Conservation (phyloP, 139 green algal genomes). For the Deuterostichococcus epilithicus region DNA sequence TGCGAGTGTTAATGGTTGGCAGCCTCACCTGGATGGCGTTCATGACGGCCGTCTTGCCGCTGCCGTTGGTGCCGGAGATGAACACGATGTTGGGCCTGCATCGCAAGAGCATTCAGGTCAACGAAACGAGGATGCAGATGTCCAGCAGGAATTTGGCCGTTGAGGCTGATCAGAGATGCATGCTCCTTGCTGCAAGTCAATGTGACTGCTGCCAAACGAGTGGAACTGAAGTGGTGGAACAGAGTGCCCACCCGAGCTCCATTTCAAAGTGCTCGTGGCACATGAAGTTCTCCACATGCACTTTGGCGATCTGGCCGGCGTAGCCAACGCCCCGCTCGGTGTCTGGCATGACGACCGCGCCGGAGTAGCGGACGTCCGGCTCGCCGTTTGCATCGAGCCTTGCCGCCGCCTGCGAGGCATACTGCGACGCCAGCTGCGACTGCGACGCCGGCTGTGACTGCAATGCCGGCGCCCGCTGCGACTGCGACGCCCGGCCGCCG, state of each 20-base stretch:
- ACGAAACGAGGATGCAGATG: too few relatives aligned
- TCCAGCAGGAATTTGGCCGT: too few relatives aligned
- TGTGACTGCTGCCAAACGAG: too few relatives aligned
- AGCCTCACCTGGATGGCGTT: constrained; percentile 44
- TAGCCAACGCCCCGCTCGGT: neutral
- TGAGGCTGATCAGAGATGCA: too few relatives aligned
- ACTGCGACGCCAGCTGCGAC: too few relatives aligned
- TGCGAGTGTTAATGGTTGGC: too few relatives aligned
- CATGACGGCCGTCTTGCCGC: constrained; percentile 66
- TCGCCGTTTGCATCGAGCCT: too few relatives aligned
- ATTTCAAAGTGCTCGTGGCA: constrained; percentile 69
- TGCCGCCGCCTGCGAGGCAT: too few relatives aligned
- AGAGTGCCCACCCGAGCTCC: constrained; percentile 51
- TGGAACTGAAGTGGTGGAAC: too few relatives aligned
- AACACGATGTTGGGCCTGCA: constrained; percentile 65
- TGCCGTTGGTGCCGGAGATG: constrained; percentile 66
- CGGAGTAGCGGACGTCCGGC: neutral
- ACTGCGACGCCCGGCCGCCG: neutral
- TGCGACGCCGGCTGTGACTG: neutral
- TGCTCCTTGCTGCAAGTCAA: too few relatives aligned
- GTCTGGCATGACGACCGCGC: neutral
- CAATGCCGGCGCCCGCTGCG: neutral
- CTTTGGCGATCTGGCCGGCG: neutral
- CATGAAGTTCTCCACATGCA: constrained; percentile 75
- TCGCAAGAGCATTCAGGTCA: neutral